Base-by-base conservation (phyloP, 768 basidiomycete species). In the Cystobasidium onofrii region DNA sequence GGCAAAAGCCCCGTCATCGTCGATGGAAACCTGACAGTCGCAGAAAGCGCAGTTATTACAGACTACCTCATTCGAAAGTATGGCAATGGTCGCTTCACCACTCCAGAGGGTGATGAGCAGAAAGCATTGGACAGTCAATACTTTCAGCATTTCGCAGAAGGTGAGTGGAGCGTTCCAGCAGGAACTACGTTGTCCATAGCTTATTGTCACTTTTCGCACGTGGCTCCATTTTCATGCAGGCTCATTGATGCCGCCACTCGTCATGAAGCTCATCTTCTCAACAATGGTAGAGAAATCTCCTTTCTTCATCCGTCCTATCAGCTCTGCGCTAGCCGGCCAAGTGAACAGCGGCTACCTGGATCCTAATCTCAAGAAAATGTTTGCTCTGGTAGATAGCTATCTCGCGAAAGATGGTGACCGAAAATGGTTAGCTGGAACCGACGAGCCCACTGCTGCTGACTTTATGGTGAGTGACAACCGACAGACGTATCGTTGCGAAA, bases 1-100 rank as follows among this genome's bases (percentile, higher is more conserved):
- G 84, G 85, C 29, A 85, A 83, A 75, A 80, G 83, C 1, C 85
- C 85, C 20, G 80, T 85, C 64, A 84, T 85, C 50, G 84, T 83
- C 1, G 84, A 85, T 75, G 84, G 83, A 18, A 82, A 83, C 23
- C 69, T 84, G n/a, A 82, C 80, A 1, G 72, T 86, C 18, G 82
- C 83, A 20, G 83, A 84, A 74, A 70, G 74, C 43, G 54, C 66
- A 1, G 54, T 57, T 43, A 70, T 64, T 36, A n/a, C 61, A 84
- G 84, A 84, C 50, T 85, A 85, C 74, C 69, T 85, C 61, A 82
- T 85, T 54, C 73, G 78, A 31, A 83, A 82, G 74, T 84, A 82
- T 63, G 83, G 82, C 20, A 79, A 76, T 33, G 75, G 76, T 13
- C 75, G 66, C 43, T 76, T 75, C 46, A 43, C 72, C 33, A 71